phyloP scores from a whole-genome alignment of 495 filamentous ascomycete species.

The Talaromyces trachyspermus region DNA sequence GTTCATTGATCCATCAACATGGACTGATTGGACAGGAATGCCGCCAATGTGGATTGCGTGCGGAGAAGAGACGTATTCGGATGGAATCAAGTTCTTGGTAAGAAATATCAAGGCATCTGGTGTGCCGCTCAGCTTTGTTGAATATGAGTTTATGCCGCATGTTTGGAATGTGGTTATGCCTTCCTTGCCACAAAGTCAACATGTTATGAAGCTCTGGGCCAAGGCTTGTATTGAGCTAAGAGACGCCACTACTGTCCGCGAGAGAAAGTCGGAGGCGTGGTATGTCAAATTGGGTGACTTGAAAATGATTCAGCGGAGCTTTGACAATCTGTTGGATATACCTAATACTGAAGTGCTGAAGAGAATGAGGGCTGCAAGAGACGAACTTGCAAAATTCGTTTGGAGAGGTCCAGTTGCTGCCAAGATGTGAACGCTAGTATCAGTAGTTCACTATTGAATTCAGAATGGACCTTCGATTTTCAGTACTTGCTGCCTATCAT shows the following conservation, averaged over 20 bases:
- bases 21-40: conserved; percentile 4
- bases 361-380: conserved; percentile 7
- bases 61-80: conserved; percentile 13
- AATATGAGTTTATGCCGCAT: conserved; percentile 13
- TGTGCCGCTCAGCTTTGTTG: conserved; percentile 7
- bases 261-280: conserved; percentile 1
- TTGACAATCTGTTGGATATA: conserved; percentile 4
- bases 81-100: conserved; percentile 9
- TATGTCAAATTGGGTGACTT: conserved; percentile 6
- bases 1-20: conserved; percentile 9
- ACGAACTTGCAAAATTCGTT: background rate
- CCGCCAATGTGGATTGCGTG: conserved; percentile 13
- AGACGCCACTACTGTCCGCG: background rate
- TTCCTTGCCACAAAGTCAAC: conserved; percentile 1
- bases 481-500: background rate
- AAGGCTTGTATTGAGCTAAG: conserved; percentile 6
- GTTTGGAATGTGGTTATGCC: conserved; percentile 7
- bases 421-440: background rate
- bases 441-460: background rate
- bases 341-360: conserved; percentile 4
- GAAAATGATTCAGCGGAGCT: background rate
- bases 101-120: background rate
- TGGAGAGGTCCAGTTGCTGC: conserved; percentile 5
- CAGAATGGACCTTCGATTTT: background rate
- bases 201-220: conserved; percentile 5